Evolutionary conservation across 352 stramenopile genomes (phyloP).

Genomic region (Pythium dissotocum): DNA sequence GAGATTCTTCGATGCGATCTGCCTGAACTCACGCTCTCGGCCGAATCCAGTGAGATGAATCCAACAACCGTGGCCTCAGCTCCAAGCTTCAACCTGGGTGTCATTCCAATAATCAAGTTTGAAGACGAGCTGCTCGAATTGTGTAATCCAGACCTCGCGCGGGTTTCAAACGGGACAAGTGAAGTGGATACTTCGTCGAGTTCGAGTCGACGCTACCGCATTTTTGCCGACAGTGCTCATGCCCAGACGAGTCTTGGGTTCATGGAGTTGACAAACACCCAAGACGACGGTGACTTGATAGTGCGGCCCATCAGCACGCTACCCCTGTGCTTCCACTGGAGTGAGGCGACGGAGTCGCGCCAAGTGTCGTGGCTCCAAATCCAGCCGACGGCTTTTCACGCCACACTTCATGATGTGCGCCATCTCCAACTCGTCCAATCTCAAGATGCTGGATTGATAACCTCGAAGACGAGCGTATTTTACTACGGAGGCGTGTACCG

Average conservation of each 20-base stretch:
- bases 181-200: slow-evolving; percentile 34
- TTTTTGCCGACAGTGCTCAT: slow-evolving; percentile 39
- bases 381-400: slow-evolving; percentile 25
- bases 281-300: slow-evolving; percentile 41
- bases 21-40: background rate
- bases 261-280: slow-evolving; percentile 59
- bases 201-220: slow-evolving; percentile 56
- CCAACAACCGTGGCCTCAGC: background rate
- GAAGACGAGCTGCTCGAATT: slow-evolving; percentile 49
- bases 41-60: background rate
- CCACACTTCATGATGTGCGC: slow-evolving; percentile 12
- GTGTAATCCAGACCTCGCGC: background rate
- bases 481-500: slow-evolving; percentile 54
- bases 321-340: slow-evolving; percentile 66
- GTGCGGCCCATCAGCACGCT: slow-evolving; percentile 75
- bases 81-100: slow-evolving; percentile 49
- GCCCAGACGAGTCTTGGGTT: background rate
- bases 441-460: background rate
- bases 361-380: slow-evolving; percentile 22
- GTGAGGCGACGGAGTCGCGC: background rate
- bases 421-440: slow-evolving; percentile 16
- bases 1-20: slow-evolving; percentile 52
- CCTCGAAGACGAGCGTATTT: slow-evolving; percentile 26
- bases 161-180: background rate
- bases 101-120: slow-evolving; percentile 70